phyloP scores from a whole-genome alignment of 2,329 filamentous ascomycete species.

The Zymoseptoria brevis region DNA sequence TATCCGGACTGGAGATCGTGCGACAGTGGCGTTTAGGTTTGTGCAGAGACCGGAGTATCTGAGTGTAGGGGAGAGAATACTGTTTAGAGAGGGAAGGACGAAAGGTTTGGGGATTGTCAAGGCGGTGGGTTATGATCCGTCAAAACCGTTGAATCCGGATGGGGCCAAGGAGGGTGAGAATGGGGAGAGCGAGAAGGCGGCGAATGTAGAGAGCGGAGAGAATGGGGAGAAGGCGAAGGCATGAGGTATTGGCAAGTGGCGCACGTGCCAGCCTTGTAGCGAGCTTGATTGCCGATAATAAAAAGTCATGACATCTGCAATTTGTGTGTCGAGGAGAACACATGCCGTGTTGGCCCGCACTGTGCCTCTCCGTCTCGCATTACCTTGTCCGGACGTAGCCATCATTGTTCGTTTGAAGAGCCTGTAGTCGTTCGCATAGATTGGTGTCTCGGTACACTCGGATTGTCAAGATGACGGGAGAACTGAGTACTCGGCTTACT shows the following conservation, averaged over 20 bases:
- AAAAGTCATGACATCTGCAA: too few species aligned
- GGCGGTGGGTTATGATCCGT: slow-evolving; percentile 73
- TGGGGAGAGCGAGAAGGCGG: slow-evolving; percentile 15
- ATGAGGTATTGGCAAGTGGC: neutral
- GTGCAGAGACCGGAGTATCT: slow-evolving; percentile 91
- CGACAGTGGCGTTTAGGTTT: slow-evolving; percentile 87
- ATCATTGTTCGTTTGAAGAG: too few species aligned
- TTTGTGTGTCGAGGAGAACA: too few species aligned
- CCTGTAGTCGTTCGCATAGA: too few species aligned
- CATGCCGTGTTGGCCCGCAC: too few species aligned
- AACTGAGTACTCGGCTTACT: too few species aligned
- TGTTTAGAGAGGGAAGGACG: slow-evolving; percentile 90
- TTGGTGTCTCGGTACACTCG: too few species aligned
- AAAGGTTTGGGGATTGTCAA: slow-evolving; percentile 96
- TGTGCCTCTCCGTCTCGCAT: too few species aligned
- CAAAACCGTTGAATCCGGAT: slow-evolving; percentile 38
- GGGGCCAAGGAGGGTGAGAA: slow-evolving; percentile 23
- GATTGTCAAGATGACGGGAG: too few species aligned
- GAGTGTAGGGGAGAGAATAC: slow-evolving; percentile 73
- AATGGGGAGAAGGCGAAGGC: neutral
- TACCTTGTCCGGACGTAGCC: too few species aligned
- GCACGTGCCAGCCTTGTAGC: too few species aligned
- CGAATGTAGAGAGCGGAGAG: neutral
- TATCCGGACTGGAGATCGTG: slow-evolving; percentile 90
- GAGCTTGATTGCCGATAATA: too few species aligned